Base-by-base conservation (phyloP, 257 asterid genomes). In the Solanum raphanifolium region DNA sequence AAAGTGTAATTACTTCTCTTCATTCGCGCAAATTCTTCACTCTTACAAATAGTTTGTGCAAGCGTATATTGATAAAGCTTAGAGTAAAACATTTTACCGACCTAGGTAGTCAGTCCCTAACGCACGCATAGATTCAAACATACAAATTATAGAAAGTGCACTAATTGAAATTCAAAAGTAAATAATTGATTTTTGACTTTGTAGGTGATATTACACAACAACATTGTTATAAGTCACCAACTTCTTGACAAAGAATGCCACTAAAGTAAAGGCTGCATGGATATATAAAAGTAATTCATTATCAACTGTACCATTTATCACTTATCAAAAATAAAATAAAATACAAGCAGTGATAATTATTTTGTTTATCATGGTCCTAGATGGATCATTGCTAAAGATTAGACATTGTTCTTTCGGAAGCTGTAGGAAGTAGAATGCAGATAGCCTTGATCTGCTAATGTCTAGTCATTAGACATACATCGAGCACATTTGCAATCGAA, bases 401-500 rank as follows among this genome's bases (percentile, higher is more conserved):
- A 46, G 25, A 81, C 85, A 79, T 43, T 79, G 39, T 41, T 78
- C 84, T 13, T 41, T 48, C 1, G 36, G 62, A 81, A 16, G 66
- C 62, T 65, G 58, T 66, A 65, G 60, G 23, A 62, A 78, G 82
- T 41, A 46, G 84, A 79, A 79, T 9, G 13, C 38, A 79, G 39
- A 29, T 41, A 41, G 41, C 35, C 13, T 78, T 25, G 35, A 43
- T 4, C n/a, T 31, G 52, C 16, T 60, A 55, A 16, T 46, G 29
- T 85, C 92, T 89, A 95, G 88, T 95, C 97, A 69, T 90, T 91
- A 9, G 95, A 91, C 86, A 87, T 87, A 89, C 98, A 96, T 90
- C 98, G 91, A 43, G 88, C 91, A 90, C 99, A 96, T 83, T 90
- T 93, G 93, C 99, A 95, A 38, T 66, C 85, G 88, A 96, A 96